A percentile compares a stretch with the other conserved stretches of the same genome.
Evolutionary conservation across 371 early-diverging fungal genomes (phyloP).

Genomic region (Rhizopus stolonifer): DNA sequence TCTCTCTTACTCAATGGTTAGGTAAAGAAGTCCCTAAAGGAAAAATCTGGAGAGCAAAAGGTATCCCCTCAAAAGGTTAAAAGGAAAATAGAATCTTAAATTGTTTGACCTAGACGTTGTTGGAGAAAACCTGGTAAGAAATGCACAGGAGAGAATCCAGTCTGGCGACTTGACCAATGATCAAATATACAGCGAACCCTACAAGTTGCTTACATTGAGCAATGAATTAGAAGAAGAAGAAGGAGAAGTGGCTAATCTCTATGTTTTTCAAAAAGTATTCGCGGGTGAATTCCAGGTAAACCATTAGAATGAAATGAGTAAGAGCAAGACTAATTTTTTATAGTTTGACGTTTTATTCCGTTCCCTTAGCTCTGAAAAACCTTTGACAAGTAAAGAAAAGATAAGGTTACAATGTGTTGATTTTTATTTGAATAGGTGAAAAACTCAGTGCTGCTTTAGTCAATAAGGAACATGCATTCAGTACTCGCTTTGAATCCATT

Average conservation of each 20-base stretch:
- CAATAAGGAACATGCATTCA: constrained; percentile 50
- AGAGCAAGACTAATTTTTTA: not conserved
- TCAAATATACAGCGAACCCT: constrained; percentile 27
- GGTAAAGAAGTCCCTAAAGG: constrained; percentile 41
- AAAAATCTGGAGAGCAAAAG: constrained; percentile 50
- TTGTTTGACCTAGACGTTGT: constrained; percentile 22
- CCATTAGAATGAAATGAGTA: no score
- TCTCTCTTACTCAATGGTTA: constrained; percentile 49
- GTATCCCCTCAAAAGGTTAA: constrained; percentile 17
- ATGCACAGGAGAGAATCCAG: constrained; percentile 23
- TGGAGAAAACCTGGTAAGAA: constrained; percentile 20
- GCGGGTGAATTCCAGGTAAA: constrained; percentile 59
- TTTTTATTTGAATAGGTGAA: constrained; percentile 25
- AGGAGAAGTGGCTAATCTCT: constrained; percentile 49
- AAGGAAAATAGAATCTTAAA: not conserved
- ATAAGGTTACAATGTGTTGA: not conserved
- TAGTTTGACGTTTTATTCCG: constrained; percentile 65
- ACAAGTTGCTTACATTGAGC: constrained; percentile 35
- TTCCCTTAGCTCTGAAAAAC: constrained; percentile 39
- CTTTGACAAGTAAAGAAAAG: constrained; percentile 25
- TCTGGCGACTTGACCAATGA: constrained; percentile 13
- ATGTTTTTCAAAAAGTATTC: constrained; percentile 60
- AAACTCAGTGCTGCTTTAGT: constrained; percentile 19
- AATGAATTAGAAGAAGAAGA: constrained; percentile 36
- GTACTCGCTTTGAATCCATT: constrained; percentile 71